These are phyloP conservation scores for Asterophora lycoperdoides DNA, from an alignment of 768 basidiomycete species.

Conservation along the genomic window DNA sequence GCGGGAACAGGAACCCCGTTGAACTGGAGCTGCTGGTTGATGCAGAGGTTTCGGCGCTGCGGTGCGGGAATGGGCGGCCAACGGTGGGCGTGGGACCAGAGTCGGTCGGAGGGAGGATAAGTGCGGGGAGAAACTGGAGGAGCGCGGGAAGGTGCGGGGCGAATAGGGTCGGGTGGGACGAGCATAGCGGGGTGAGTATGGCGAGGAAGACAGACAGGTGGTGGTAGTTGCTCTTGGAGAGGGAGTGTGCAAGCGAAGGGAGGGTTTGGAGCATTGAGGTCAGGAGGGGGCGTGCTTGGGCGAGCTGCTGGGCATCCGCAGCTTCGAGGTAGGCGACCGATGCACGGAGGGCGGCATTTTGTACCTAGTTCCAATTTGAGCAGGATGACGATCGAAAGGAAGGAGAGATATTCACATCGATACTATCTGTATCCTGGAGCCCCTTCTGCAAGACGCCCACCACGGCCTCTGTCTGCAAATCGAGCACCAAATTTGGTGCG, in stretches of 20 bases:
- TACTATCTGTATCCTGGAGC: slow-evolving; percentile 58
- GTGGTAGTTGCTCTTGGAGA: slow-evolving; percentile 31
- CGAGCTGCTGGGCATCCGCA: slow-evolving; percentile 73
- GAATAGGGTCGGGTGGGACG: slow-evolving; percentile 68
- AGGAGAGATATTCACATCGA: slow-evolving; percentile 41
- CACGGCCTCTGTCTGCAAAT: slow-evolving; percentile 69
- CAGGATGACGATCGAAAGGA: neutral
- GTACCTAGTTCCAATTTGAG: slow-evolving; percentile 46
- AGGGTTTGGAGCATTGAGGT: neutral
- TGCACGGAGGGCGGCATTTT: slow-evolving; percentile 63
- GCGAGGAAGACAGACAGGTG: slow-evolving; percentile 63
- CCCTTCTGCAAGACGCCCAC: slow-evolving; percentile 63
- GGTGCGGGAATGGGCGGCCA: slow-evolving; percentile 38
- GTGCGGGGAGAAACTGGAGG: slow-evolving; percentile 62
- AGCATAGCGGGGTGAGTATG: slow-evolving; percentile 66
- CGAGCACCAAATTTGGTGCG: slow-evolving; percentile 47
- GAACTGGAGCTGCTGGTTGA: slow-evolving; percentile 1
- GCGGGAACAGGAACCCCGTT: slow-evolving; percentile 41
- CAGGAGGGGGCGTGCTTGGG: slow-evolving; percentile 17
- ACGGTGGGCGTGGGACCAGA: slow-evolving; percentile 49
- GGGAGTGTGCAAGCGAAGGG: slow-evolving; percentile 14
- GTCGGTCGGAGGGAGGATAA: slow-evolving; percentile 60
- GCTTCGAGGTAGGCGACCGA: slow-evolving; percentile 47
- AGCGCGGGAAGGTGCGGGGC: slow-evolving; percentile 64
- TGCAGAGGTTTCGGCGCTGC: slow-evolving; percentile 14